Base-by-base conservation (phyloP, 257 asterid genomes). In the Solanum chilense region DNA sequence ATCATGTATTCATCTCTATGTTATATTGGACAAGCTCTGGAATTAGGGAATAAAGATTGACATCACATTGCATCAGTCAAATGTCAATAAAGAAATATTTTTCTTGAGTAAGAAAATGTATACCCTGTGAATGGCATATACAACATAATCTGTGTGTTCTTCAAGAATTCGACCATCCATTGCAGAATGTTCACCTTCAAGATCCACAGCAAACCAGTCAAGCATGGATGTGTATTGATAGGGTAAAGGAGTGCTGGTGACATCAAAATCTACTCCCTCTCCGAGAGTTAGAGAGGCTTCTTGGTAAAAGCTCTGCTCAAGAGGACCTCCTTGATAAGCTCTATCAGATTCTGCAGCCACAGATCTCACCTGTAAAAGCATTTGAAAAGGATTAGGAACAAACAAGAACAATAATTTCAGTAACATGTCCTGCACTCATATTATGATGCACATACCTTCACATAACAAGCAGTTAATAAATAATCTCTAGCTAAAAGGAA, bases 101-200 rank as follows among this genome's bases (percentile, higher is more conserved):
- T 80, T 90, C 86, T 86, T 89, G 90, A 90, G 91, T 70, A 87
- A 87, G 87, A 89, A 92, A 90, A 90, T 88, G 45, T 88, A 91
- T 95, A 97, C 99, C 98, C 96, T 93, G 96, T 95, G 98, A 91
- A 97, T 93, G 92, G 99, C 98, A 93, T 95, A 91, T 80, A 95
- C 99, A 85, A 97, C 99, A 92, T 97, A 95, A 93, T 93, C 97
- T 77, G 98, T 88, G 91, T 97, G 98, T 90, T 94, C 99, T 93
- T 97, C 96, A 90, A 97, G 99, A 91, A 97, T 97, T 91, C 88
- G 96, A 83, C 97, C 98, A 93, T 97, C 99, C 99, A 97, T 95
- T 89, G 99, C 99, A 90, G 99, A 97, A 92, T 95, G 99, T 97
- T 97, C 99, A 92, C 99, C 99, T 90, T 97, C 98, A 90, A 97